Base-by-base conservation (phyloP, 208 protist genomes). In the Wallacemonas sp. region DNA sequence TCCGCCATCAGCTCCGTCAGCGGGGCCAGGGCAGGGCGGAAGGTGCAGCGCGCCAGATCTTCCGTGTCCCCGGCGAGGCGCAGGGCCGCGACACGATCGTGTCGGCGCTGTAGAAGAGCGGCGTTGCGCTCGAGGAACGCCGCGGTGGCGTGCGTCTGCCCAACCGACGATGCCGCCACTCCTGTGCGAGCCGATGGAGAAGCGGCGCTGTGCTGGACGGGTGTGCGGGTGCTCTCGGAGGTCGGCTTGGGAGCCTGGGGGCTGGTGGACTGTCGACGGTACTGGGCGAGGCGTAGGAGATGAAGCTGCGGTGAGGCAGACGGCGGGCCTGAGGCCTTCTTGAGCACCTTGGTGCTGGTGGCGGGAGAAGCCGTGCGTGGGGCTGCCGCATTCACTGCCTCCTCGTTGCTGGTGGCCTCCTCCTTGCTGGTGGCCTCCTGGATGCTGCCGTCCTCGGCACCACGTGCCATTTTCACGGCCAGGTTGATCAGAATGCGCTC, bases 1-100 rank as follows among this genome's bases (percentile, higher is more conserved):
- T 68, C 49, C 2, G 38, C 48, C 36, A 48, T 46, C 12, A 11
- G 36, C 48, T 57, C 36, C 48, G 49, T 57, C 20, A 46, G 32
- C 16, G 55, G 72, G 2, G 76, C 65, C 1, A 82, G 64, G n/a
- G 33, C n/a, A 12, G 77, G 77, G 10, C 70, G 70, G 66, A 82
- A 82, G 11, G 77, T 82, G 67, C 77, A 82, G 57, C 64, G 22
- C 26, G 11, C 28, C 23, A 50, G 36, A 25, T 78, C 67, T 18
- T 70, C 57, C 36, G 45, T 31, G 12, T 42, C 45, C 28, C 49
- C 38, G 16, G 61, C 29, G 18, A 45, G 61, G 31, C 22, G 31
- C n/a, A 72, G 48, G 10, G 38, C 48, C 1, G 57, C 67, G 14
- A 69, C 38, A 16, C 62, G 67, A 20, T 22, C 2, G 25, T 49